Percentiles rank a stretch among this genome's conserved stretches.
Evolutionary conservation across 495 filamentous ascomycete genomes (phyloP).

Genomic region (Hyphodiscus hymeniophilus): DNA sequence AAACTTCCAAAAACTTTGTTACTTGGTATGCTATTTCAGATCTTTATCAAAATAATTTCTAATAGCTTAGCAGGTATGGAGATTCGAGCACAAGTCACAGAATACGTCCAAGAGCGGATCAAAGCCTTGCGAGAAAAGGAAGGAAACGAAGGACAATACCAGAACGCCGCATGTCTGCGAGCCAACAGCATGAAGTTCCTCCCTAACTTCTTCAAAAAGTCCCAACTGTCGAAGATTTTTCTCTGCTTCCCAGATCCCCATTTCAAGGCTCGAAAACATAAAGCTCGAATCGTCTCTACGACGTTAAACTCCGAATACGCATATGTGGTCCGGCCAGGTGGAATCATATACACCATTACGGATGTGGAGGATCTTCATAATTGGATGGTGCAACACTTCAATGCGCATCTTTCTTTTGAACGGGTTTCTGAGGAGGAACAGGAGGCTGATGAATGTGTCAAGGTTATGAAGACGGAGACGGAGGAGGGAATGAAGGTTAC

Average conservation of each 20-base stretch:
- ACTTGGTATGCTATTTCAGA: conserved; percentile 46
- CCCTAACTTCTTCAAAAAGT: conserved; percentile 81
- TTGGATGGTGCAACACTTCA: conserved; percentile 88
- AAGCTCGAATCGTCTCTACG: conserved; percentile 85
- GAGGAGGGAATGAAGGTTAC: conserved; percentile 97
- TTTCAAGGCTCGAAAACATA: conserved; percentile 96
- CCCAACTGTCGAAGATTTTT: conserved; percentile 79
- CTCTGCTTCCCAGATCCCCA: conserved; percentile 98
- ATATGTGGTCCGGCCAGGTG: conserved; percentile 73
- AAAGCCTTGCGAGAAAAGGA: conserved; percentile 67
- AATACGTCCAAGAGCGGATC: conserved; percentile 83
- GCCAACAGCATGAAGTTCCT: conserved; percentile 98
- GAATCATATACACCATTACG: conserved; percentile 89
- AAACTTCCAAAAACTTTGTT: conserved; percentile 74
- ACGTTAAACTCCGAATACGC: conserved; percentile 90
- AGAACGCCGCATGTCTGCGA: conserved; percentile 79
- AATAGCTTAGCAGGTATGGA: conserved; percentile 53
- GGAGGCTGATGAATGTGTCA: conserved; percentile 66
- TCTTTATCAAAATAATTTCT: background rate
- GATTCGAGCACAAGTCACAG: conserved; percentile 79
- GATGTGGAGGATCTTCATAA: conserved; percentile 89
- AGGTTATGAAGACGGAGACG: conserved; percentile 75
- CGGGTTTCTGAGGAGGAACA: conserved; percentile 56
- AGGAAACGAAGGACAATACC: conserved; percentile 50
- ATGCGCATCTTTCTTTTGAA: conserved; percentile 59